Evolutionary conservation across 2,329 filamentous ascomycete genomes (phyloP).

Genomic region (Penicillium sp.): DNA sequence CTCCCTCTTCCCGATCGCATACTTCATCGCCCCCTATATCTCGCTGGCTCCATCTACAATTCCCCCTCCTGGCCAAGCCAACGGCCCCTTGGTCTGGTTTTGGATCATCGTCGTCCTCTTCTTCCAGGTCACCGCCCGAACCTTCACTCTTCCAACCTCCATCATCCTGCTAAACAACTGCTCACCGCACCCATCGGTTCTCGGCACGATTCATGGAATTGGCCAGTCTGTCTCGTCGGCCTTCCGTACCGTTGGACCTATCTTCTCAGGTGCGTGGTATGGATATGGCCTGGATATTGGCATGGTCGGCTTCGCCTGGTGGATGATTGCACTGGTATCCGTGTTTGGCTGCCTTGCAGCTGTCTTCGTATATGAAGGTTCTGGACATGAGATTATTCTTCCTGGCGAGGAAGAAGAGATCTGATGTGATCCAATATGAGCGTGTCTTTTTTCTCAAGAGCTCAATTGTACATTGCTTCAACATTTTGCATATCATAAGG

Average conservation of each 20-base stretch:
- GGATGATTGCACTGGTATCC: slow-evolving; percentile 55
- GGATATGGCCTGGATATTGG: slow-evolving; percentile 54
- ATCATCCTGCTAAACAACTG: slow-evolving; percentile 62
- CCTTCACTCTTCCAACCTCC: slow-evolving; percentile 62
- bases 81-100: slow-evolving; percentile 57
- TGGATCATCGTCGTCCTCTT: slow-evolving; percentile 64
- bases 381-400: slow-evolving; percentile 56
- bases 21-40: slow-evolving; percentile 69
- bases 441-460: slow-evolving; percentile 1
- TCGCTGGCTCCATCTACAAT: slow-evolving; percentile 62
- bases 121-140: slow-evolving; percentile 69
- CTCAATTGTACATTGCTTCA: slow-evolving; percentile 21
- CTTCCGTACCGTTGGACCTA: slow-evolving; percentile 57
- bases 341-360: slow-evolving; percentile 58
- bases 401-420: slow-evolving; percentile 39
- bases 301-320: slow-evolving; percentile 58
- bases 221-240: slow-evolving; percentile 56
- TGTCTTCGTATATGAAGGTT: slow-evolving; percentile 63
- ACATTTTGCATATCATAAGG: slow-evolving; percentile 24
- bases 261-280: slow-evolving; percentile 56
- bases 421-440: slow-evolving; percentile 16
- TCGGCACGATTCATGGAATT: slow-evolving; percentile 59
- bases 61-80: slow-evolving; percentile 39
- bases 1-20: slow-evolving; percentile 68
- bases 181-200: slow-evolving; percentile 57